Conservation (phyloP, 805 yeast genomes). For the Pichia insulana region DNA sequence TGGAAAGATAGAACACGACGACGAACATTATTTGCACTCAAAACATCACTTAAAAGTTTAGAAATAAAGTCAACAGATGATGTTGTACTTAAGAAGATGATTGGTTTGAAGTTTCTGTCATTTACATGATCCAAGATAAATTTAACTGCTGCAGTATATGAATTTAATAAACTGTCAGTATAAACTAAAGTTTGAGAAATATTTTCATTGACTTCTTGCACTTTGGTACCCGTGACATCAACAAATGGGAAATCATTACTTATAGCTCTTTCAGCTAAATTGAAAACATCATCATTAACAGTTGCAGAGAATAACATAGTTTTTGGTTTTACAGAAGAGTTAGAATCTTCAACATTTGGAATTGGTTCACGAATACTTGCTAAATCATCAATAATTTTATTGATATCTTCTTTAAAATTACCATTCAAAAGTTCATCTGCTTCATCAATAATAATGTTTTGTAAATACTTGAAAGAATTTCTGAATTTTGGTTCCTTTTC, state of each 20-base stretch:
- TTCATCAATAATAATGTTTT: constrained; percentile 74
- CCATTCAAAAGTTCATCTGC: constrained; percentile 82
- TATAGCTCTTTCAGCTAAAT: constrained; percentile 53
- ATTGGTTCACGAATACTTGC: constrained; percentile 19
- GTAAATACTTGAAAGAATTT: constrained; percentile 42
- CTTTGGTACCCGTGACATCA: constrained; percentile 71
- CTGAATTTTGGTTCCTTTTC: constrained; percentile 35
- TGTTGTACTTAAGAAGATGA: constrained; percentile 76
- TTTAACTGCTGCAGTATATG: constrained; percentile 45
- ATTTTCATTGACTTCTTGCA: constrained; percentile 54
- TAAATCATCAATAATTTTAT: constrained; percentile 44
- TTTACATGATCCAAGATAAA: constrained; percentile 33
- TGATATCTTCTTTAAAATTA: constrained; percentile 66
- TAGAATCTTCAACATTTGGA: constrained; percentile 13
- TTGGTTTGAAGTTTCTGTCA: constrained; percentile 54
- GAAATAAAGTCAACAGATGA: constrained; percentile 53
- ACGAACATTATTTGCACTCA: constrained; percentile 14
- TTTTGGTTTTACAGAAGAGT: constrained; percentile 35
- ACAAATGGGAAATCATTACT: constrained; percentile 42
- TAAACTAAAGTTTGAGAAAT: constrained; percentile 59
- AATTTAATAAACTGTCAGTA: constrained; percentile 47
- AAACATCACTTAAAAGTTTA: constrained; percentile 27
- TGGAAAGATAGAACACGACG: constrained; percentile 36
- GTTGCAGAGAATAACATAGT: constrained; percentile 86
- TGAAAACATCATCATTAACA: constrained; percentile 56